Conservation (phyloP, 2,329 filamentous ascomycete genomes). For the Pyrenophora seminiperda region DNA sequence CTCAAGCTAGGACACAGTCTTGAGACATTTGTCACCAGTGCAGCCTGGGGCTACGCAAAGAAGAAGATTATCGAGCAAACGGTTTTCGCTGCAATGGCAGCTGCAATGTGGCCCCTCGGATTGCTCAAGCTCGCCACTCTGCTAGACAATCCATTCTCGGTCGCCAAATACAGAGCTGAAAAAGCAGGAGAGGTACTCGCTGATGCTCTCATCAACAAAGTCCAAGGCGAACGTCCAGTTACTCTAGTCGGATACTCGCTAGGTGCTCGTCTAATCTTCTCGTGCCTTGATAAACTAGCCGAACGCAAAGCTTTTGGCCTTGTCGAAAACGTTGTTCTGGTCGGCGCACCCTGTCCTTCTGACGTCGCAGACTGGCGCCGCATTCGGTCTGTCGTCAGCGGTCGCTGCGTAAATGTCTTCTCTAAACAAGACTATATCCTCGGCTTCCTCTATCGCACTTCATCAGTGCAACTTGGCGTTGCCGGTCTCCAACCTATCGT, state of each 20-base stretch:
- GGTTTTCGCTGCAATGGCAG: conserved; percentile 53
- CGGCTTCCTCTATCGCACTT: conserved; percentile 83
- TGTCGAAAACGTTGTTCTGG: conserved; percentile 80
- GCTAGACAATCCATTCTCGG: conserved; percentile 81
- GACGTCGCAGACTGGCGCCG: conserved; percentile 74
- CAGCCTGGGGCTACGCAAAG: conserved; percentile 79
- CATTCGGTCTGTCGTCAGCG: conserved; percentile 77
- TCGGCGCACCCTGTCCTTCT: conserved; percentile 79
- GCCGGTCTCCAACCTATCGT: conserved; percentile 79
- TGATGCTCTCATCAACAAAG: conserved; percentile 79
- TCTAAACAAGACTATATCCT: conserved; percentile 87
- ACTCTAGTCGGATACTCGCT: conserved; percentile 82
- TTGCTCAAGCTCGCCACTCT: conserved; percentile 58
- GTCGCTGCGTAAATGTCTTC: conserved; percentile 85
- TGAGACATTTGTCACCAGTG: conserved; percentile 75
- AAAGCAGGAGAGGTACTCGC: conserved; percentile 81
- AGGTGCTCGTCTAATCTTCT: conserved; percentile 80
- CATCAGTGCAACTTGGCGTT: conserved; percentile 79
- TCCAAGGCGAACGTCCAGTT: conserved; percentile 80
- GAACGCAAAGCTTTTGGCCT: conserved; percentile 81
- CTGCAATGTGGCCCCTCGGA: conserved; percentile 57
- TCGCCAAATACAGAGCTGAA: conserved; percentile 76
- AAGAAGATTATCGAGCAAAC: conserved; percentile 72
- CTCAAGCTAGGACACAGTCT: conserved; percentile 78
- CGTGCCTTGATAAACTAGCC: conserved; percentile 76